Evolutionary conservation across 129 eudicot species (phyloP).

Genomic region (Heracleum sosnowskyi): DNA sequence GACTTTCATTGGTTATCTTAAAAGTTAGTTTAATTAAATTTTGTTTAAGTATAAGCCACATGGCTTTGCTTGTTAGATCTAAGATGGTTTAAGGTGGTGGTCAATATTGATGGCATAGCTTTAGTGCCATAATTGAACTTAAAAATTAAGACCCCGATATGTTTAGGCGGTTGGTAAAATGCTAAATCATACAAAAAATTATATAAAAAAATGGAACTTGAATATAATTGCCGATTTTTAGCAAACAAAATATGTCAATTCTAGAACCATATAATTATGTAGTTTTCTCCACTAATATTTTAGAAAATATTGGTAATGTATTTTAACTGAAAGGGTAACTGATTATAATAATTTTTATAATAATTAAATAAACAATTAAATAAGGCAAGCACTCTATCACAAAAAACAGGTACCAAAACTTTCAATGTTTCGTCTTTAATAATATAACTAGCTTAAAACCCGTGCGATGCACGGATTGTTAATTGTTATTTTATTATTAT

Average conservation of each 20-base stretch:
- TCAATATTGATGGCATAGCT: not conserved
- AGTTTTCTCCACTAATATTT: too few relatives aligned
- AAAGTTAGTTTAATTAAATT: not conserved
- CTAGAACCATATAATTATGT: conserved; percentile 1
- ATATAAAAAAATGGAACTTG: not conserved
- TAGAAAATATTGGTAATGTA: too few relatives aligned
- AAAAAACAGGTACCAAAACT: too few relatives aligned
- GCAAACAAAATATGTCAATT: not conserved
- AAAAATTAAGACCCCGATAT: not conserved
- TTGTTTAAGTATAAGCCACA: not conserved
- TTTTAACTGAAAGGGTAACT: too few relatives aligned
- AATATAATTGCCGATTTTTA: not conserved
- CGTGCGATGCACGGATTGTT: too few relatives aligned
- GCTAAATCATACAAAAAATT: not conserved
- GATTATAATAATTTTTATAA: too few relatives aligned
- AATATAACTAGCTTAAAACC: too few relatives aligned
- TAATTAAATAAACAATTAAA: too few relatives aligned
- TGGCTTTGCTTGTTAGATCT: not conserved
- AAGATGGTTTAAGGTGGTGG: not conserved
- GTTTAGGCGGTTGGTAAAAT: not conserved
- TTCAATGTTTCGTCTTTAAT: too few relatives aligned
- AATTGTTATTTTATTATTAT: too few relatives aligned
- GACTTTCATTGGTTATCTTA: not conserved
- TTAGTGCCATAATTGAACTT: not conserved
- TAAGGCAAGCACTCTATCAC: too few relatives aligned